These are phyloP conservation scores for Escovopsis weberi DNA, from an alignment of 2,329 filamentous ascomycete species.

Conservation along the genomic window DNA sequence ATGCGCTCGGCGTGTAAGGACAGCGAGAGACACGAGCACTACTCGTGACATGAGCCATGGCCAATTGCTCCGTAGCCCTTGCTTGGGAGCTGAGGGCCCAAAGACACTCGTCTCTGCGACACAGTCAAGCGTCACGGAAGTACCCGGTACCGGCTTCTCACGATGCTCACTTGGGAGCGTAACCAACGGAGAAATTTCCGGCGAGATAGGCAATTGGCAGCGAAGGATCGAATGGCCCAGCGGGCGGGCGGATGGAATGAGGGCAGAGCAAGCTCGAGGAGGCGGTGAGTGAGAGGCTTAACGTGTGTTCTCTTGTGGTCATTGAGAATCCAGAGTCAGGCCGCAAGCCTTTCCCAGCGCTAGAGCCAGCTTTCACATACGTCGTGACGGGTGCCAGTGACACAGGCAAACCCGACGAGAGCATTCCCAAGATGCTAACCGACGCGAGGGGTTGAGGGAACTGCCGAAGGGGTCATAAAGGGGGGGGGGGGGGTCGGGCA, in stretches of 20 bases:
- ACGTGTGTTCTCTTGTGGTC: background rate
- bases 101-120: conserved; percentile 2
- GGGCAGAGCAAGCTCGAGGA: background rate
- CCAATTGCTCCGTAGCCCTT: conserved; percentile 1
- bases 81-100: background rate
- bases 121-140: too few relatives aligned
- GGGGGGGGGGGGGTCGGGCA: too few relatives aligned
- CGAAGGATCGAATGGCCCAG: conserved; percentile 1
- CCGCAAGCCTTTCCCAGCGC: background rate
- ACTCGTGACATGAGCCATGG: conserved; percentile 3
- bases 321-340: background rate
- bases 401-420: background rate
- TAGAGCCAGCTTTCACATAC: background rate
- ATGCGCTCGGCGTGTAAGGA: background rate
- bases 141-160: background rate
- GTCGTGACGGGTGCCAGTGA: background rate
- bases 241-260: background rate
- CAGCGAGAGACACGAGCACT: conserved; percentile 3
- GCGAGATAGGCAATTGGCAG: background rate
- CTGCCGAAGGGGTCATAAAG: too few relatives aligned
- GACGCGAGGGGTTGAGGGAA: background rate
- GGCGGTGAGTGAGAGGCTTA: conserved; percentile 1
- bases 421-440: background rate
- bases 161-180: background rate
- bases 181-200: background rate